Evolutionary conservation across 1,284 basidiomycete species (phyloP), one percentile per base, ranked within the genome.

Genomic region (Jaminaea rosea): DNA sequence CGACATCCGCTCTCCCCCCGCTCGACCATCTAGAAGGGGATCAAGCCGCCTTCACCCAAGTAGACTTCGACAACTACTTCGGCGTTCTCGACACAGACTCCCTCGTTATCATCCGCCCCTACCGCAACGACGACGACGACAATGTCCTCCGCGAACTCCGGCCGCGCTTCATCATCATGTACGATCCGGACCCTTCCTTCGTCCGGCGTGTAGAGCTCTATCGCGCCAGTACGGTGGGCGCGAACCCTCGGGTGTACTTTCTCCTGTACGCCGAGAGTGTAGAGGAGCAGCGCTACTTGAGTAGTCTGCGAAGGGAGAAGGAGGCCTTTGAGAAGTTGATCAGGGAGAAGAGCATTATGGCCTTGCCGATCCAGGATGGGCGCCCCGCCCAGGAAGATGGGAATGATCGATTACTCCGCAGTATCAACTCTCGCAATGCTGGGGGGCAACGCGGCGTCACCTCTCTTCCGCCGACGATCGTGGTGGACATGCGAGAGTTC

Each of bases 401-500:
- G 29, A 15, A 8, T 67, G 75, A 65, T 58, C 50, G 76, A 59
- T 76, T 88, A 2, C 81, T 93, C 50, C 86, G 89, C 62, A 88
- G 87, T 0, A 90, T 96, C 62, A 93, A 84, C 62, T 83, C 86
- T 0, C 82, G 93, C 2, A 78, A 90, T 36, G 93, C 88, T 1
- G 93, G 93, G 9, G 92, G 92, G 1, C 79, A 86, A 41, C 83
- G 86, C 46, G 60, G 67, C 1, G 67, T 85, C 15, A 83, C 78
- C 53, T 77, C 77, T 1, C 9, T 31, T 8, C 83, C 84, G 8
- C 83, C 88, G 0, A 80, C 83, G 70, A 88, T 98, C 52, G 84
- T 98, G 50, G 91, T 97, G 11, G 94, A 97, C 74, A 87, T 96
- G 81, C 83, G 93, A 63, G 93, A 99, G 73, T 96, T 98, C 74